A percentile compares a stretch with the other conserved stretches of the same genome.
phyloP scores from a whole-genome alignment of 306 rosid genomes.

The Lathyrus oleraceus region DNA sequence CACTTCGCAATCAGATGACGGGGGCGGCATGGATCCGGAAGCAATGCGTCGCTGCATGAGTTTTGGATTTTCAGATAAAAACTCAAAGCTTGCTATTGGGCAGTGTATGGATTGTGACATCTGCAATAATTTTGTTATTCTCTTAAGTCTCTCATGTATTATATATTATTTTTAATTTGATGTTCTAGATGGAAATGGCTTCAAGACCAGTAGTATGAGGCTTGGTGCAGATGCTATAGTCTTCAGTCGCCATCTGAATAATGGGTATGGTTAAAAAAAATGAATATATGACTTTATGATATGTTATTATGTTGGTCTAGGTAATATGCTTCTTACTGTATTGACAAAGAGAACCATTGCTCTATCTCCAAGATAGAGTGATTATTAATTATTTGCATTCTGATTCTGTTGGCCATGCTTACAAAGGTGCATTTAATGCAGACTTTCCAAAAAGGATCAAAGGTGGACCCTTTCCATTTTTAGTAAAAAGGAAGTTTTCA shows the following conservation, averaged over 20 bases:
- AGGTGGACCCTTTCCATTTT: neutral
- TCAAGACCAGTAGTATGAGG: slow-evolving; percentile 97
- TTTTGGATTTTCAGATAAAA: slow-evolving; percentile 91
- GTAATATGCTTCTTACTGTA: slow-evolving; percentile 4
- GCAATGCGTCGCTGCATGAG: slow-evolving; percentile 89
- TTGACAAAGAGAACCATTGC: neutral
- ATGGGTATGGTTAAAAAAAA: slow-evolving; percentile 52
- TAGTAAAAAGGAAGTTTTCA: too few species aligned
- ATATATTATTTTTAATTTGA: slow-evolving; percentile 46
- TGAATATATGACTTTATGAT: slow-evolving; percentile 4
- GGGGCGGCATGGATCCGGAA: slow-evolving; percentile 90
- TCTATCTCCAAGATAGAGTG: neutral
- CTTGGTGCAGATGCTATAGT: slow-evolving; percentile 94
- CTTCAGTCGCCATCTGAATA: slow-evolving; percentile 64
- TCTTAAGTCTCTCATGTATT: neutral
- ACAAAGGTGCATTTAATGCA: neutral
- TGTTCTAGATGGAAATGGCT: slow-evolving; percentile 95
- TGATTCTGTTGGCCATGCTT: neutral
- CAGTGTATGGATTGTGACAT: slow-evolving; percentile 63
- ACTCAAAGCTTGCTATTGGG: slow-evolving; percentile 73
- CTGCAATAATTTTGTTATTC: slow-evolving; percentile 23
- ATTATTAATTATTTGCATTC: slow-evolving; percentile 5
- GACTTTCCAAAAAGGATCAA: neutral
- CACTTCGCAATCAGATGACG: slow-evolving; percentile 63
- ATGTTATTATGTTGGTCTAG: slow-evolving; percentile 12